Evolutionary conservation across 345 rosid genomes (phyloP).

Genomic region (Pistacia integerrima): DNA sequence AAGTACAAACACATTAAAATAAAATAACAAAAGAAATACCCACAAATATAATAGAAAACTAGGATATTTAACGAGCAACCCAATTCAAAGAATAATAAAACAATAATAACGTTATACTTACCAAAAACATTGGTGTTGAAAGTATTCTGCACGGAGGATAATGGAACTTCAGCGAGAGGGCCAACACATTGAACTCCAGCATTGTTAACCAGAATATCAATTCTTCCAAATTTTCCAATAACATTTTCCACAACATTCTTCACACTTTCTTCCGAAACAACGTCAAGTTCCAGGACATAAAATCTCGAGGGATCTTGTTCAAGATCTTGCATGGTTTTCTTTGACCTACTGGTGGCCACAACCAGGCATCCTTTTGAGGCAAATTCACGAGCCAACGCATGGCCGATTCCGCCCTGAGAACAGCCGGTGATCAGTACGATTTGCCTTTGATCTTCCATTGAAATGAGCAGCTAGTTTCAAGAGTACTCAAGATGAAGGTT

Average conservation of each 20-base stretch:
- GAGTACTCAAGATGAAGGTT: no score
- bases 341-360: constrained; percentile 72
- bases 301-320: constrained; percentile 62
- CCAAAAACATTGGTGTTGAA: constrained; percentile 82
- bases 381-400: constrained; percentile 80
- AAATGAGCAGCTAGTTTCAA: background rate
- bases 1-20: no score
- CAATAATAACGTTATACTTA: constrained; percentile 14
- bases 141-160: constrained; percentile 57
- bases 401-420: constrained; percentile 82
- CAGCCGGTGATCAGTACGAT: constrained; percentile 87
- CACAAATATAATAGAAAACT: no score
- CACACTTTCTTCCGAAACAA: constrained; percentile 66
- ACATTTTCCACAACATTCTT: constrained; percentile 45
- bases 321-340: constrained; percentile 65
- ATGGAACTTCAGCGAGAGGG: constrained; percentile 77
- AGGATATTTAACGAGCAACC: no score
- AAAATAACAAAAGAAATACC: background rate
- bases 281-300: constrained; percentile 69
- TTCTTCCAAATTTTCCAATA: constrained; percentile 56
- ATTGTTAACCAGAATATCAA: constrained; percentile 84
- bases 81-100: no score
- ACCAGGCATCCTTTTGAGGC: constrained; percentile 62
- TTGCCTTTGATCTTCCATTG: constrained; percentile 35
- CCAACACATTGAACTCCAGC: constrained; percentile 88